Conservation (phyloP, 129 eudicot genomes). For the Mikania micrantha region DNA sequence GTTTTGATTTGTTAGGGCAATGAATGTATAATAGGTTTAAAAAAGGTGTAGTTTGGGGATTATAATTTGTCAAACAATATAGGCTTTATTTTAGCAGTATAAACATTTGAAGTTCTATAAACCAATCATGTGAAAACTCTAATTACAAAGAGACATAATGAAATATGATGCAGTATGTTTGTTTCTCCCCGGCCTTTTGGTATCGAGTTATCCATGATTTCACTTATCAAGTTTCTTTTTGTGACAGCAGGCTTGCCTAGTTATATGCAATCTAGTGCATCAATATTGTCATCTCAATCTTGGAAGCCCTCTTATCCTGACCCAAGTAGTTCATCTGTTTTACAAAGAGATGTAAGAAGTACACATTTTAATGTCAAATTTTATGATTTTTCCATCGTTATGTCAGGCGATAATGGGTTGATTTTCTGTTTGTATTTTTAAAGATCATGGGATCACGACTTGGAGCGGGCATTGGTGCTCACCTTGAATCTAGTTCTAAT, state of each 20-base stretch:
- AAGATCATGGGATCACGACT: slow-evolving; percentile 38
- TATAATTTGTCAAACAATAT: too few species aligned
- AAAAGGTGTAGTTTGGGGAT: too few species aligned
- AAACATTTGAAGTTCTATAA: background rate
- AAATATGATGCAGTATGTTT: background rate
- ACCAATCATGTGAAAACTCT: background rate
- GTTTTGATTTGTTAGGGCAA: too few species aligned
- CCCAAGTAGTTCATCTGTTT: slow-evolving; percentile 33
- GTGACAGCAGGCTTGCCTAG: slow-evolving; percentile 38
- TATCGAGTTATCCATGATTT: background rate
- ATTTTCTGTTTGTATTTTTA: background rate
- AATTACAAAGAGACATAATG: background rate
- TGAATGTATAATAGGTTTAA: too few species aligned
- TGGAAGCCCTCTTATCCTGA: slow-evolving; percentile 31
- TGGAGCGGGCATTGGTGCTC: slow-evolving; percentile 39
- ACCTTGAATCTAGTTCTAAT: slow-evolving; percentile 37
- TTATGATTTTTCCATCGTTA: background rate
- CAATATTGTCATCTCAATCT: slow-evolving; percentile 30
- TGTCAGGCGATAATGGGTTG: background rate
- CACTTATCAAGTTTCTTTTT: background rate
- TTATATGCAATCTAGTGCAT: slow-evolving; percentile 39
- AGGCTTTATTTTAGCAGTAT: slow-evolving; percentile 1
- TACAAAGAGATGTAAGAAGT: slow-evolving; percentile 52
- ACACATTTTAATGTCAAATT: background rate
- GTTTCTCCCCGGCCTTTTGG: background rate